Base-by-base conservation (phyloP, 1,139 yeast genomes). In the Saccharomyces hybrid region DNA sequence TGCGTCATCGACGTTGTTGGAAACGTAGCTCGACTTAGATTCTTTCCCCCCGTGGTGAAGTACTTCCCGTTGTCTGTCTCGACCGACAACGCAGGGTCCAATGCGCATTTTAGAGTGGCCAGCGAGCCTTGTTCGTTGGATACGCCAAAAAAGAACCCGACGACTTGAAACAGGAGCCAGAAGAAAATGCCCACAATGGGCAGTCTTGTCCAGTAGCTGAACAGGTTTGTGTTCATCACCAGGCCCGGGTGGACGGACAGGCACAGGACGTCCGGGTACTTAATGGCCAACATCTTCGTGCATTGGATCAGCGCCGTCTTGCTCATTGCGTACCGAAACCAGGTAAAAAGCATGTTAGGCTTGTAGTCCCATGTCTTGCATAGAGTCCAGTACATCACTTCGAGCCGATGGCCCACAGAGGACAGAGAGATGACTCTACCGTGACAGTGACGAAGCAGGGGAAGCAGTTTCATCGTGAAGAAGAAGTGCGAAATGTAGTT, bases 161-260 rank as follows among this genome's bases (percentile, higher is more conserved):
- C 82, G 5, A 84, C 66, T 64, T 84, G 88, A 67, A 87, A 85
- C 14, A 79, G 69, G 51, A 85, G 73, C 87, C 91, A 83, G 63
- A 85, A 84, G 38, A 84, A 62, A 1, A 83, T 76, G 0, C 96
- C 96, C 8, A 88, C 75, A 2, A 87, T 72, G 0, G 95, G 95
- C n/a, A 85, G 72, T 56, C 88, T 72, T 2, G 93, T 85, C 83
- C 90, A 85, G 68, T 85, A 86, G 47, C 86, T 75, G 65, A 86
- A 84, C 51, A 86, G 69, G 61, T 84, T 84, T 3, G 97, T 84
- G 64, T 84, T 83, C 84, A 87, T 82, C 12, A 88, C 88, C 58
- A 88, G 78, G 0, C 97, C 97, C 0, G 97, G 97, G 64, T 88
- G 95, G 1, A 88, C 88, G 1, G 90, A 79, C 50, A 82, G 69